These are phyloP conservation scores for Acrasis kona DNA, from an alignment of 78 protist species.

Conservation along the genomic window DNA sequence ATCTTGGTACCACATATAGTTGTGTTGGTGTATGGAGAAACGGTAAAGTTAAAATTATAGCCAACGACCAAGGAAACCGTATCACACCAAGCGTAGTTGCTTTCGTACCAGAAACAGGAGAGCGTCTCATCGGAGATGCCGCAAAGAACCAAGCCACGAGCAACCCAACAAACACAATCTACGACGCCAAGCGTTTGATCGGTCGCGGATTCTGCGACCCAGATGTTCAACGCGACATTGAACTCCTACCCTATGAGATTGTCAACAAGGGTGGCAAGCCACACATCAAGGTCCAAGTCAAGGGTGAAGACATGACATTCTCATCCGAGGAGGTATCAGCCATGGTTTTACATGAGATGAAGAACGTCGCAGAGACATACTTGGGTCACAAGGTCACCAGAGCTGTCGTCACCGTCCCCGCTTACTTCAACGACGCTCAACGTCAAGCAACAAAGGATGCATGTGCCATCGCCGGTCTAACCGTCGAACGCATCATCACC, in stretches of 20 bases:
- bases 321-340: constrained; percentile 97
- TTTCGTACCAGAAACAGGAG: constrained; percentile 57
- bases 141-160: constrained; percentile 51
- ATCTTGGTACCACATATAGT: constrained; percentile 51
- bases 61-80: constrained; percentile 88
- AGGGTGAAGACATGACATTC: constrained; percentile 32
- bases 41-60: constrained; percentile 67
- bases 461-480: constrained; percentile 78
- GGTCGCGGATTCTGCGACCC: constrained; percentile 63
- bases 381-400: constrained; percentile 16
- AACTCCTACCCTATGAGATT: constrained; percentile 91
- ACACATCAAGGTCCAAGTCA: constrained; percentile 61
- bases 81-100: constrained; percentile 81
- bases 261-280: constrained; percentile 38
- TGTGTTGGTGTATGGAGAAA: constrained; percentile 56
- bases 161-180: constrained; percentile 66
- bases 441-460: constrained; percentile 73
- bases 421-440: constrained; percentile 80
- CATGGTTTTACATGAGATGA: constrained; percentile 89
- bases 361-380: constrained; percentile 83
- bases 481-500: constrained; percentile 92
- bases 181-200: constrained; percentile 72
- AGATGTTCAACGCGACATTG: constrained; percentile 86
- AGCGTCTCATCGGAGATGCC: constrained; percentile 83
- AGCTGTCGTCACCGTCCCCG: constrained; percentile 82